Conservation (phyloP, 768 basidiomycete species). For the Tephrocybe sp. region DNA sequence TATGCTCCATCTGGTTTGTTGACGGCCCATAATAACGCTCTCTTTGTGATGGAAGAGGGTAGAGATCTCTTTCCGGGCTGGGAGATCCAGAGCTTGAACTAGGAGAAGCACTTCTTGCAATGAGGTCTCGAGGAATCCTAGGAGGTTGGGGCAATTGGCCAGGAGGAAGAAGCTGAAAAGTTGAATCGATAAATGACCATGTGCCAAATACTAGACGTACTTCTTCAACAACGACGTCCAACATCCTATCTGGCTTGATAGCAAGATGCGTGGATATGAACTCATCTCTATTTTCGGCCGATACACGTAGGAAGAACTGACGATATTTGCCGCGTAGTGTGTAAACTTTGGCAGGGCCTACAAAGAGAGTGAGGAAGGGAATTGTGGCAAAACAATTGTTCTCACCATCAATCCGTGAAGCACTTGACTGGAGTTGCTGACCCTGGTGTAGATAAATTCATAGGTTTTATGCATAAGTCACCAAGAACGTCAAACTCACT, state of each 20-base stretch:
- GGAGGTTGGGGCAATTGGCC: slow-evolving; percentile 32
- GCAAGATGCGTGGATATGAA: slow-evolving; percentile 57
- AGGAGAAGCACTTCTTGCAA: slow-evolving; percentile 15
- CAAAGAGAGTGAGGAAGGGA: slow-evolving; percentile 5
- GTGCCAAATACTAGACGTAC: slow-evolving; percentile 33
- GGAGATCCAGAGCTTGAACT: slow-evolving; percentile 15
- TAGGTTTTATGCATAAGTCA: background rate
- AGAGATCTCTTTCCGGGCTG: slow-evolving; percentile 10
- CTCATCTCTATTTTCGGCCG: slow-evolving; percentile 49
- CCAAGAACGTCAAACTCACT: slow-evolving; percentile 31
- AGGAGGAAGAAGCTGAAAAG: slow-evolving; percentile 32
- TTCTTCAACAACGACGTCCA: slow-evolving; percentile 59
- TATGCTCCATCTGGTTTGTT: slow-evolving; percentile 5
- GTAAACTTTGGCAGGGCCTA: slow-evolving; percentile 70
- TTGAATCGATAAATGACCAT: slow-evolving; percentile 1
- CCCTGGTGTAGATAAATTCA: slow-evolving; percentile 27
- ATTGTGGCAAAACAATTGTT: background rate
- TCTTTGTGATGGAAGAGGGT: background rate
- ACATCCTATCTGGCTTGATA: slow-evolving; percentile 50
- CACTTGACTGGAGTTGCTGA: slow-evolving; percentile 55
- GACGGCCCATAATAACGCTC: slow-evolving; percentile 2
- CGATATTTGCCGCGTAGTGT: slow-evolving; percentile 67
- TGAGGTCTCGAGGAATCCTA: slow-evolving; percentile 28
- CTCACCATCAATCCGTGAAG: slow-evolving; percentile 70
- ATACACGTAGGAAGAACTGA: slow-evolving; percentile 66